Evolutionary conservation across 768 basidiomycete species (phyloP).

Genomic region (Boletus reticulatus): DNA sequence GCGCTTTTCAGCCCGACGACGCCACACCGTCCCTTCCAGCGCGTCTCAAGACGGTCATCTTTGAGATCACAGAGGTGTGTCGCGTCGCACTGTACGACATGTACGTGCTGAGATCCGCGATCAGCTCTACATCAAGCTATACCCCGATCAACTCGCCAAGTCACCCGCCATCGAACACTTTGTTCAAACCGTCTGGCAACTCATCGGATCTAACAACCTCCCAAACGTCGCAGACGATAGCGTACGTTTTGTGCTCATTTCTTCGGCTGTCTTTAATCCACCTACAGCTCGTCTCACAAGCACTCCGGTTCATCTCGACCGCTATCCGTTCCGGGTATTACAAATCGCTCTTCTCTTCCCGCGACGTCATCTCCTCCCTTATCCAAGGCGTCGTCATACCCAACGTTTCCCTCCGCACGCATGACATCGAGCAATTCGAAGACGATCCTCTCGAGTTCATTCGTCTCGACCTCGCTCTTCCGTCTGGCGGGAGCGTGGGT

Average conservation of each 20-base stretch:
- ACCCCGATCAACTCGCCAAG: constrained; percentile 71
- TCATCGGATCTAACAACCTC: constrained; percentile 67
- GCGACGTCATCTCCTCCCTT: constrained; percentile 78
- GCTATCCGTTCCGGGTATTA: constrained; percentile 89
- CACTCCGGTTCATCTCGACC: constrained; percentile 87
- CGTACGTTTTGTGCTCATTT: constrained; percentile 40
- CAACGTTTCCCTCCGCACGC: constrained; percentile 84
- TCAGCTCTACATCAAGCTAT: constrained; percentile 79
- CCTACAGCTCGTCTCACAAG: constrained; percentile 79
- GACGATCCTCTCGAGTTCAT: constrained; percentile 97
- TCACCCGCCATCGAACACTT: constrained; percentile 66
- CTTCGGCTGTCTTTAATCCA: not conserved
- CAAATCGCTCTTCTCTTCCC: constrained; percentile 73
- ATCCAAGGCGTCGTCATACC: constrained; percentile 91
- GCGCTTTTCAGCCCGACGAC: constrained; percentile 63
- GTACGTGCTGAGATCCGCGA: not conserved
- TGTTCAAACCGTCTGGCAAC: constrained; percentile 87
- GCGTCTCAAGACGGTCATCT: constrained; percentile 82
- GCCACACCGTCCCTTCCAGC: constrained; percentile 82
- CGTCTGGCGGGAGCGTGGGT: constrained; percentile 41
- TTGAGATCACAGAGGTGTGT: constrained; percentile 84
- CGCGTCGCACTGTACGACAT: not conserved
- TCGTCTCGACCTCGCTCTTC: constrained; percentile 75
- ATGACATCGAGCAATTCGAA: constrained; percentile 94
- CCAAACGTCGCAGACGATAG: constrained; percentile 73